Conservation (phyloP, 768 basidiomycete species). For the Gyrodon lividus region DNA sequence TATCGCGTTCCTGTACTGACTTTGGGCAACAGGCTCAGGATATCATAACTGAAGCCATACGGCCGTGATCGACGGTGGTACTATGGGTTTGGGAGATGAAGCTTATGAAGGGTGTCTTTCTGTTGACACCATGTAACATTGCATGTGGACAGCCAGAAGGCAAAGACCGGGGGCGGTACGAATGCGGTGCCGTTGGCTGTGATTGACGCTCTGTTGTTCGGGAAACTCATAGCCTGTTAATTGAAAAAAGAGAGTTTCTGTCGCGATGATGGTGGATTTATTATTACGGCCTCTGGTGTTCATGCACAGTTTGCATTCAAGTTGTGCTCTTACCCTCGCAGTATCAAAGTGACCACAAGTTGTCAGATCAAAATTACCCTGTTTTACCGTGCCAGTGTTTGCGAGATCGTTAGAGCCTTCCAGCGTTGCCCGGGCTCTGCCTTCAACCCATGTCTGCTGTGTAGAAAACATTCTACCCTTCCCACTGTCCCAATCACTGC, state of each 20-base stretch:
- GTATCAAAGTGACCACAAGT: not conserved
- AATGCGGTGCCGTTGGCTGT: constrained; percentile 26
- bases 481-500: not conserved
- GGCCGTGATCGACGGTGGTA: not conserved
- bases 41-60: not conserved
- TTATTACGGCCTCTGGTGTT: not conserved
- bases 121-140: not conserved
- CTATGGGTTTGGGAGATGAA: not conserved
- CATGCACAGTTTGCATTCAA: no score
- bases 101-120: not conserved
- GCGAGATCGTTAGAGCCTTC: not conserved
- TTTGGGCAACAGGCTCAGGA: not conserved
- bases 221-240: not conserved
- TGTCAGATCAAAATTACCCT: not conserved
- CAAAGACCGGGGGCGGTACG: constrained; percentile 12
- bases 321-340: no score
- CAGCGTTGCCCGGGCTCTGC: not conserved
- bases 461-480: constrained; percentile 6
- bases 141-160: not conserved
- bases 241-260: not conserved
- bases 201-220: constrained; percentile 5
- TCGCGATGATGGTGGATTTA: not conserved
- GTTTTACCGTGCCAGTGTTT: not conserved
- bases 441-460: constrained; percentile 9
- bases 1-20: not conserved